Conservation (phyloP, 306 rosid species). For the Casuarina equisetifolia region DNA sequence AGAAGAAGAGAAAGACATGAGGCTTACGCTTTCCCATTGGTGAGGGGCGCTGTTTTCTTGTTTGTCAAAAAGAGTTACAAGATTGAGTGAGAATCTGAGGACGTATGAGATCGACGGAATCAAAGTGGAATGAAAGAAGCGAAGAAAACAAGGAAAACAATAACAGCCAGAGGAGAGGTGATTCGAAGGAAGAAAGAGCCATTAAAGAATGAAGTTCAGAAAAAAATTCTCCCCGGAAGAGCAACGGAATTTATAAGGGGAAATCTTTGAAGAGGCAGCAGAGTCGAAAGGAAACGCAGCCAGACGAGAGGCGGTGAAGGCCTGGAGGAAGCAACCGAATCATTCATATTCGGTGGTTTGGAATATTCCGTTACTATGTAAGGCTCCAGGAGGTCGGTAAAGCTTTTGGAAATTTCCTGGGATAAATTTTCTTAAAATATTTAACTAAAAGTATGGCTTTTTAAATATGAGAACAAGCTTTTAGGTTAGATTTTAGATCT, state of each 20-base stretch:
- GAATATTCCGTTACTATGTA: constrained; percentile 40
- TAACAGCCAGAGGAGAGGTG: constrained; percentile 23
- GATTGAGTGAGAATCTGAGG: constrained; percentile 41
- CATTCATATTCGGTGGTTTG: constrained; percentile 19
- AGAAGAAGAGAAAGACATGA: neutral
- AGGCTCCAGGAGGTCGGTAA: neutral
- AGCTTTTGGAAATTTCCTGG: no score
- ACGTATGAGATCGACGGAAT: constrained; percentile 37
- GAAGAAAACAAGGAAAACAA: neutral
- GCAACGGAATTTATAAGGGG: constrained; percentile 5
- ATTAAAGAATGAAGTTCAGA: constrained; percentile 38
- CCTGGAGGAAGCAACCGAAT: constrained; percentile 8
- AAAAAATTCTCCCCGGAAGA: neutral
- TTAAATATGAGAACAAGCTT: constrained; percentile 23
- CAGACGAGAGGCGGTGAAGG: neutral
- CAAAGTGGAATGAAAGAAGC: constrained; percentile 35
- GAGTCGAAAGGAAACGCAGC: neutral
- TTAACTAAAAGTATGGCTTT: no score
- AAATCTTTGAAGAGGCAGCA: neutral
- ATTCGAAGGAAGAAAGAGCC: constrained; percentile 56
- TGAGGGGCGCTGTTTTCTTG: constrained; percentile 23
- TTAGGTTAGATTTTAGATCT: constrained; percentile 11
- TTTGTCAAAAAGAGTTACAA: constrained; percentile 40
- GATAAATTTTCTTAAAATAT: no score
- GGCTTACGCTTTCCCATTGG: constrained; percentile 91